These are phyloP conservation scores for Pleurotus djamor DNA, from an alignment of 768 basidiomycete species.

Conservation along the genomic window DNA sequence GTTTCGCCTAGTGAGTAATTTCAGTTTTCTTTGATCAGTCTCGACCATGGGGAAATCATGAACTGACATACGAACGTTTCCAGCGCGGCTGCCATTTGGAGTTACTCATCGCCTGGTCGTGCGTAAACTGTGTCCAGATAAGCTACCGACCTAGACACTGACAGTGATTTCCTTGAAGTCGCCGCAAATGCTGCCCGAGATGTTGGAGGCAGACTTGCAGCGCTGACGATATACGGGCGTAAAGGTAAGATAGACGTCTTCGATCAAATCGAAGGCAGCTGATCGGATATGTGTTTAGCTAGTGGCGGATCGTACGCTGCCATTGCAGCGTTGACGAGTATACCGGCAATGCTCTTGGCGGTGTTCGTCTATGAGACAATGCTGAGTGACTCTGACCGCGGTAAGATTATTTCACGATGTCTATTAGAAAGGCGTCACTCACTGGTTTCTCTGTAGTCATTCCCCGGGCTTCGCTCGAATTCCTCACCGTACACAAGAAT, in stretches of 20 bases:
- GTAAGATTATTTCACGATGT: constrained; percentile 25
- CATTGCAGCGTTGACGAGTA: constrained; percentile 62
- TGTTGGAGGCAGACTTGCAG: constrained; percentile 60
- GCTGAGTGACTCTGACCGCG: constrained; percentile 56
- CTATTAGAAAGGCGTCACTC: not conserved
- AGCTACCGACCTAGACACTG: not conserved
- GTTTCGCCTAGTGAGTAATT: constrained; percentile 53
- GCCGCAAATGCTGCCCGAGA: constrained; percentile 70
- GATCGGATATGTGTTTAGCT: constrained; percentile 25
- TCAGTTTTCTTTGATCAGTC: not conserved
- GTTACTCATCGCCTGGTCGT: constrained; percentile 52
- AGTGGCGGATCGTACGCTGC: constrained; percentile 57
- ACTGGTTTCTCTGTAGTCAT: constrained; percentile 1
- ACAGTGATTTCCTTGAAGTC: constrained; percentile 27
- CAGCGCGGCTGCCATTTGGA: constrained; percentile 61
- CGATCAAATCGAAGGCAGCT: not conserved
- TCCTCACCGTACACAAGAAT: constrained; percentile 9
- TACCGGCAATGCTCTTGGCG: constrained; percentile 59
- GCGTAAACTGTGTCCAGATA: constrained; percentile 12
- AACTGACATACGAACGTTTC: not conserved
- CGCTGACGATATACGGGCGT: constrained; percentile 58
- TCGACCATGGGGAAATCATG: not conserved
- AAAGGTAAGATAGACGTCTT: constrained; percentile 22
- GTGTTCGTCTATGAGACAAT: constrained; percentile 54
- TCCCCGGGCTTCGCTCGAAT: constrained; percentile 8